Conservation (phyloP, 148 eudicot genomes). For the Dianthus caryophyllus region DNA sequence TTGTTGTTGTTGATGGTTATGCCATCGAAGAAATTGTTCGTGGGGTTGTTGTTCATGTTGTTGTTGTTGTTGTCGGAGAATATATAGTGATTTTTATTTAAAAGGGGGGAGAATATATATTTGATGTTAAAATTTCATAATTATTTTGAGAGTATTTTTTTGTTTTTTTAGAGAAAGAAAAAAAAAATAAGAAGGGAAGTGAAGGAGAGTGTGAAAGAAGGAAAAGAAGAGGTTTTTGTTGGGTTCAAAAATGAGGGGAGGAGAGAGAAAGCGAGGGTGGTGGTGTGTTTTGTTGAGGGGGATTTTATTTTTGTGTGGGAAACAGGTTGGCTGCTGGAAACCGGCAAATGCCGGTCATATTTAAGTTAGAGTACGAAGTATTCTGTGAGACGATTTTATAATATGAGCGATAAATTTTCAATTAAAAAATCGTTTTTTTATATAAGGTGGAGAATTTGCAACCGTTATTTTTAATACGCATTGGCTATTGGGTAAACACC, state of each 20-base stretch:
- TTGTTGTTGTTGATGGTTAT: not conserved
- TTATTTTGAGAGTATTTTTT: too few species aligned
- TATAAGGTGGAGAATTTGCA: too few species aligned
- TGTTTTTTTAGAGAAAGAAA: conserved; percentile 1
- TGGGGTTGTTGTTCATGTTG: not conserved
- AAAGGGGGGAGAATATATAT: too few species aligned
- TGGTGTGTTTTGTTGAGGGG: conserved; percentile 16
- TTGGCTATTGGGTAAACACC: too few species aligned
- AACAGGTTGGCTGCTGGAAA: conserved; percentile 38
- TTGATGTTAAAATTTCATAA: too few species aligned
- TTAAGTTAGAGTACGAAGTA: too few species aligned
- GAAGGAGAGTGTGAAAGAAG: conserved; percentile 17
- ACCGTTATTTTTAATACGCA: too few species aligned
- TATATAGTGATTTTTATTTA: not conserved
- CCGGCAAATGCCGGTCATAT: conserved; percentile 55
- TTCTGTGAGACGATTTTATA: too few species aligned
- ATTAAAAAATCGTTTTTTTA: too few species aligned
- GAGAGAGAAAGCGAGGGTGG: not conserved
- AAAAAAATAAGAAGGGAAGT: not conserved
- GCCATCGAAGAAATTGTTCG: too few species aligned
- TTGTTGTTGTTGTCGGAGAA: not conserved
- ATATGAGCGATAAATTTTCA: too few species aligned
- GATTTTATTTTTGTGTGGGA: conserved; percentile 31
- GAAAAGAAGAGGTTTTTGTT: not conserved
- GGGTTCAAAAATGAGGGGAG: conserved; percentile 2